These are phyloP conservation scores for Aphanomyces astaci DNA, from an alignment of 352 stramenopile species.

Conservation along the genomic window DNA sequence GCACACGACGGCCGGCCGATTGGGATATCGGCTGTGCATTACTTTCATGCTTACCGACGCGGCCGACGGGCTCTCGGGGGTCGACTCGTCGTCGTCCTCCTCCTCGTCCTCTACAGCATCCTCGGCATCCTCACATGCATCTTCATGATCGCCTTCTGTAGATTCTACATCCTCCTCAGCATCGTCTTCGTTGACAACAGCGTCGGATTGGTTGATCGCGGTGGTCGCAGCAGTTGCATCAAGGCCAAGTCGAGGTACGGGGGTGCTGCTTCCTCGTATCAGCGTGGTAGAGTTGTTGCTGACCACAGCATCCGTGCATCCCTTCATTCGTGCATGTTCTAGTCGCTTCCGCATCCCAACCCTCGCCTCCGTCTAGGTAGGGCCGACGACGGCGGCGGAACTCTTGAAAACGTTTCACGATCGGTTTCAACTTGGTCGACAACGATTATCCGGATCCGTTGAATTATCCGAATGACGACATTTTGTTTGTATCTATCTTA, in stretches of 20 bases:
- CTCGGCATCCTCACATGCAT: slow-evolving; percentile 12
- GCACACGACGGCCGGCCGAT: slow-evolving; percentile 64
- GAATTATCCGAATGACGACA: neutral
- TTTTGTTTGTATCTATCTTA: too few species aligned
- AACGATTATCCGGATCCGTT: neutral
- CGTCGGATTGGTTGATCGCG: slow-evolving; percentile 15
- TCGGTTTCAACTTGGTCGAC: neutral
- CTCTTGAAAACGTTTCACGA: neutral
- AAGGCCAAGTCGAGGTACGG: too few species aligned
- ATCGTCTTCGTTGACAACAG: slow-evolving; percentile 28
- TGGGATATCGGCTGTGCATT: slow-evolving; percentile 40
- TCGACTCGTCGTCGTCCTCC: slow-evolving; percentile 45
- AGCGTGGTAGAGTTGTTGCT: slow-evolving; percentile 45
- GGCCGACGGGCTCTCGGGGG: slow-evolving; percentile 33
- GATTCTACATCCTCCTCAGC: slow-evolving; percentile 27
- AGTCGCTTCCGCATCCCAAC: slow-evolving; percentile 16
- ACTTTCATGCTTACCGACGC: slow-evolving; percentile 38
- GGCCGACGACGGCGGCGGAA: too few species aligned
- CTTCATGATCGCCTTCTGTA: slow-evolving; percentile 23
- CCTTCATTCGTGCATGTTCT: slow-evolving; percentile 7
- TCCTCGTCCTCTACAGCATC: slow-evolving; percentile 17
- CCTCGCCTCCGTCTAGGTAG: neutral
- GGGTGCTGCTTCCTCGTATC: too few species aligned
- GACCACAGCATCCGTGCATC: neutral
- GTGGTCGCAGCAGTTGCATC: too few species aligned